Conservation (phyloP, 257 asterid genomes). For the Verbascum thapsus region DNA sequence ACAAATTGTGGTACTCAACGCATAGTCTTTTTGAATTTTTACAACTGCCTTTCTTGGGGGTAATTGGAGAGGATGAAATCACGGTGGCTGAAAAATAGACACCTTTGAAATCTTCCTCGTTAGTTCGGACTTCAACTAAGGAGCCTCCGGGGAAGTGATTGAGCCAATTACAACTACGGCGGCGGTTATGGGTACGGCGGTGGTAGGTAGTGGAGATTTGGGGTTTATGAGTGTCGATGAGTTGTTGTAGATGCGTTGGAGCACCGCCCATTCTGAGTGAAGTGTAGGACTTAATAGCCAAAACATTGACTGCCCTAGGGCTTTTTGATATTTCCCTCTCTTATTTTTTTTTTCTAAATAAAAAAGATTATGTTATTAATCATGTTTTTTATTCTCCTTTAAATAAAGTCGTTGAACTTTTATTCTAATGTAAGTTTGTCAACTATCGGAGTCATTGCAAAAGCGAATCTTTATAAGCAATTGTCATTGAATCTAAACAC, state of each 20-base stretch:
- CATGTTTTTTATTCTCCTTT: too few species aligned
- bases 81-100: slow-evolving; percentile 57
- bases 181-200: slow-evolving; percentile 15
- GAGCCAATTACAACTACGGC: slow-evolving; percentile 11
- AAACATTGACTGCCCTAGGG: slow-evolving; percentile 25
- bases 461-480: too few species aligned
- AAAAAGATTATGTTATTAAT: too few species aligned
- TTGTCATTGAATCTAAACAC: too few species aligned
- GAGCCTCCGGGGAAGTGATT: slow-evolving; percentile 31
- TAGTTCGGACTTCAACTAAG: slow-evolving; percentile 48
- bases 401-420: too few species aligned
- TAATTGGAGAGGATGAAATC: neutral
- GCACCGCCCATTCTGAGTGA: slow-evolving; percentile 37
- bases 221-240: slow-evolving; percentile 8
- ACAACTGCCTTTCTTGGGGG: slow-evolving; percentile 20
- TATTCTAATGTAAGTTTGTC: too few species aligned
- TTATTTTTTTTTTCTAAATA: too few species aligned
- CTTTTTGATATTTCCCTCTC: slow-evolving; percentile 7
- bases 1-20: slow-evolving; percentile 53
- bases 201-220: slow-evolving; percentile 14
- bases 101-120: slow-evolving; percentile 53
- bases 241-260: slow-evolving; percentile 16
- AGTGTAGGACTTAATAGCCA: slow-evolving; percentile 25
- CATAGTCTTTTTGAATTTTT: slow-evolving; percentile 24
- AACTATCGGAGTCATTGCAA: too few species aligned